Evolutionary conservation across 78 protist species (phyloP), one percentile per base, ranked within the genome.

Genomic region (Dictyostelium firmibasis): DNA sequence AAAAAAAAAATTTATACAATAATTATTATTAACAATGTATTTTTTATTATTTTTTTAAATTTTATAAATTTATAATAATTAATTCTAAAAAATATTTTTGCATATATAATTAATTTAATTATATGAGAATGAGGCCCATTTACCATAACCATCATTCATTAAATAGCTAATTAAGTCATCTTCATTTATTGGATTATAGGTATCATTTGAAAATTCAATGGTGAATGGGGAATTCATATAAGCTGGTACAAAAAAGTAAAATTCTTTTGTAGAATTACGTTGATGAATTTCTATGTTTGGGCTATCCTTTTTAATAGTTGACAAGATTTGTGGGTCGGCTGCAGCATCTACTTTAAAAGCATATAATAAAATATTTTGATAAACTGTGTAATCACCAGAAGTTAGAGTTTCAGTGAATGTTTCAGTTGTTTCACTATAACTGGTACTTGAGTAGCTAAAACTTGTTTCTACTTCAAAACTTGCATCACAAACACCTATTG

Each of bases 401-500:
- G 67, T 16, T 25, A 81, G 69, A 27, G 85, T 81, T 4, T 23
- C 33, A 2, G 41, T 81, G 25, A 62, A 81, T 13, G 69, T 81
- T 29, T 53, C 23, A 4, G 36, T 47, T 11, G 64, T 81, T 47
- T 81, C 85, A 9, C 57, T 14, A 38, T 81, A 38, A 4, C 25
- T 31, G 4, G 33, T 72, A 4, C 4, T 27, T 16, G 79, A 72
- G 33, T 72, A 72, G 18, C 79, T 23, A 81, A 81, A 81, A 29
- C 47, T 41, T 9, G 85, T 81, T 44, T 69, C 10, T 29, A 81
- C 85, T 18, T 47, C 69, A 11, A 81, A 47, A 29, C 33, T 47
- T 1, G 62, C 9, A 14, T 81, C 69, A 81, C 85, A 81, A n/a
- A 10, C 85, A 47, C 85, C 85, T 44, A 81, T 81, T 13, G 47